Base-by-base conservation (phyloP, 169 alveolate genomes). In the Theileria parva region DNA sequence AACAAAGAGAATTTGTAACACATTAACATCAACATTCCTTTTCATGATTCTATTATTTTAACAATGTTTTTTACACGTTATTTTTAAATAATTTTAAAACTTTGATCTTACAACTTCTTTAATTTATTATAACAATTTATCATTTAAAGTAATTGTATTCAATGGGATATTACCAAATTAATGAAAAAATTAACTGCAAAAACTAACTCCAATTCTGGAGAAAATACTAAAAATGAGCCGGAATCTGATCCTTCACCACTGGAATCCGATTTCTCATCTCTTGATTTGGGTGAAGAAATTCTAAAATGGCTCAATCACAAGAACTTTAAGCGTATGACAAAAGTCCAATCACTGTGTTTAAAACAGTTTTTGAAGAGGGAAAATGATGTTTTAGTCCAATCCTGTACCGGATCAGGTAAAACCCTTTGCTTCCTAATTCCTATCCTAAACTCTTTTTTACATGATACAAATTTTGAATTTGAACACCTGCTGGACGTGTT, bases 341-440 rank as follows among this genome's bases (percentile, higher is more conserved):
- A 48, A 13, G 87, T 85, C n/a, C 91, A 85, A 57, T 57, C 68
- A 5, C 25, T 85, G 57, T 63, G 79, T 13, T 77, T 85, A 19
- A 79, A 79, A 32, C 25, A 34, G 28, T 68, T 85, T 50, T n/a
- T 85, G 0, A 27, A 64, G 59, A 55, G 60, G 30, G 86, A 83
- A 5, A 77, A 64, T 34, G 91, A 85, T 19, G 87, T 85, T 1
- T 27, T 85, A 30, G 91, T 85, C 12, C 91, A 85, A 44, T 77
- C 91, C 0, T 80, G 81, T 13, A 85, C 91, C 0, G 99, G 99
- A 11, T 95, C 98, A 19, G 99, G 99, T 30, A 97, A 98, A 84
- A 97, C 99, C 0, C 92, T 97, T 27, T 96, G 98, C 64, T 97
- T 95, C 85, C 90, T 97, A 67, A 89, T 97, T 48, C 99, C 99